Conservation (phyloP, 2,329 filamentous ascomycete genomes). For the Saccharata proteae region DNA sequence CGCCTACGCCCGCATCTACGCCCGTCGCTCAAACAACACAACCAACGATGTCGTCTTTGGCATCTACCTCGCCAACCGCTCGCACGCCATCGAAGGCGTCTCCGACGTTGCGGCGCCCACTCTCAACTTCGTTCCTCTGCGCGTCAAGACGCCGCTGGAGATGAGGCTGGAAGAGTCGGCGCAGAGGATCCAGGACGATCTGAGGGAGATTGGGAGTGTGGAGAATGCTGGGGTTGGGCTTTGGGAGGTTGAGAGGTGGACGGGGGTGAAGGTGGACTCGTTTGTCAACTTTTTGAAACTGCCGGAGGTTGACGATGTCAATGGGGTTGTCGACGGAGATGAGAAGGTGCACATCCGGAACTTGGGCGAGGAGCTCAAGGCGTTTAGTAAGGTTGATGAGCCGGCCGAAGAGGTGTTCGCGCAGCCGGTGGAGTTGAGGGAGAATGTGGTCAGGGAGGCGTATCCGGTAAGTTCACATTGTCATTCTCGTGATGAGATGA, state of each 20-base stretch:
- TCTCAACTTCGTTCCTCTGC: constrained; percentile 65
- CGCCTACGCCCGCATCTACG: constrained; percentile 46
- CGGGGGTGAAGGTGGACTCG: constrained; percentile 53
- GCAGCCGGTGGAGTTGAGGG: constrained; percentile 13
- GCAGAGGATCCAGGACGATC: constrained; percentile 51
- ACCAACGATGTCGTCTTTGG: constrained; percentile 50
- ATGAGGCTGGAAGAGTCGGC: constrained; percentile 41
- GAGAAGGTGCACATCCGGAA: constrained; percentile 13
- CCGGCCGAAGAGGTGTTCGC: constrained; percentile 8
- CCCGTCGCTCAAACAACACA: constrained; percentile 16
- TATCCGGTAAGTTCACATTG: constrained; percentile 26
- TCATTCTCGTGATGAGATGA: neutral
- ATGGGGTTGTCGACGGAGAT: constrained; percentile 1
- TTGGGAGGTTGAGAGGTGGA: constrained; percentile 64
- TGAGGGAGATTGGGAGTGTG: constrained; percentile 46
- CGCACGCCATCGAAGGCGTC: constrained; percentile 38
- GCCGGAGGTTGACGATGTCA: constrained; percentile 23
- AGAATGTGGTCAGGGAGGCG: constrained; percentile 14
- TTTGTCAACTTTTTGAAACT: constrained; percentile 73
- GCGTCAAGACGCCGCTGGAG: constrained; percentile 31
- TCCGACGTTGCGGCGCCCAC: constrained; percentile 52
- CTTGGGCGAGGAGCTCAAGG: constrained; percentile 4
- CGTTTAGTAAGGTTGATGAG: constrained; percentile 13
- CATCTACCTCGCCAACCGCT: constrained; percentile 72
- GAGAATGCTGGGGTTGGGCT: constrained; percentile 50